A percentile compares a stretch with the other conserved stretches of the same genome.
phyloP scores from a whole-genome alignment of 202 grass and related monocot genomes.

The Zizania palustris region DNA sequence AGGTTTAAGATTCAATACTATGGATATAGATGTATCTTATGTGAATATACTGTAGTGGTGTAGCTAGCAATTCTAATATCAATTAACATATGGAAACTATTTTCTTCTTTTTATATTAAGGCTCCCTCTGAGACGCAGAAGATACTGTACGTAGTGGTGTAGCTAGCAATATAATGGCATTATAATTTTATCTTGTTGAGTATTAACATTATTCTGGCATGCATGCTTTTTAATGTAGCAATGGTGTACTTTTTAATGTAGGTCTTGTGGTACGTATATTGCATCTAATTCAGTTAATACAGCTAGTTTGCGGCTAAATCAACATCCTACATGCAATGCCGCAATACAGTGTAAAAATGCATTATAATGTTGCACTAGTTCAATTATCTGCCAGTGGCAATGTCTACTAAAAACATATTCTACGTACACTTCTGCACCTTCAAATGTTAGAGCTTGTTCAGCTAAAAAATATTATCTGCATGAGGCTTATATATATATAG shows the following conservation, averaged over 20 bases:
- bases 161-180: not conserved
- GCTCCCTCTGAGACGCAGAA: not conserved
- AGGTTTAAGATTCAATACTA: slow-evolving; percentile 20
- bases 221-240: not conserved
- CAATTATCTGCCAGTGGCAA: not conserved
- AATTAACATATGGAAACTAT: not conserved
- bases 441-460: not conserved
- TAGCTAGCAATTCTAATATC: no score
- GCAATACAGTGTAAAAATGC: not conserved
- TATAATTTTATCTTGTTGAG: slow-evolving; percentile 11
- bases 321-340: not conserved
- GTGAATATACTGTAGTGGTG: no score
- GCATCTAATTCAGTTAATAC: not conserved
- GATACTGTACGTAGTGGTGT: not conserved
- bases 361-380: not conserved
- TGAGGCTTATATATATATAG: not conserved
- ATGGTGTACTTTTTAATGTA: not conserved
- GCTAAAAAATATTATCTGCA: not conserved
- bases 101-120: not conserved
- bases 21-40: not conserved
- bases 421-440: not conserved
- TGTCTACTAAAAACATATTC: not conserved
- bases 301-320: not conserved
- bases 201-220: not conserved
- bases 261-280: not conserved